Base-by-base conservation (phyloP, 192 early-diverging fungal genomes). In the Kappamyces sp. region DNA sequence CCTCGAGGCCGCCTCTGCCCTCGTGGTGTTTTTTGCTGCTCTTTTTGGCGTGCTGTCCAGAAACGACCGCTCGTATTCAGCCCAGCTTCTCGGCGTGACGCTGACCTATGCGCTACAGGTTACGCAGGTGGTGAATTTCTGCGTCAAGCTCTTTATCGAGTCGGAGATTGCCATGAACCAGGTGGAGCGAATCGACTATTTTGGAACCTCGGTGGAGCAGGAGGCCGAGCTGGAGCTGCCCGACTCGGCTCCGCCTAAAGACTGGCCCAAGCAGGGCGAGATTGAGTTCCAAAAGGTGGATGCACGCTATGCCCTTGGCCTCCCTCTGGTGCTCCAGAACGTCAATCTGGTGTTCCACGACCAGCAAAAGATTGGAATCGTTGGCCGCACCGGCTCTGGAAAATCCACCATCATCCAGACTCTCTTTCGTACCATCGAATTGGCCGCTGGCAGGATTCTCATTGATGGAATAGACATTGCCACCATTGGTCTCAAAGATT, bases 391-490 rank as follows among this genome's bases (percentile, higher is more conserved):
- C 2, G 80, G 80, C 10, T 58, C 64, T 36, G 79, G 79, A 6
- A 82, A 83, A 48, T 63, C 55, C 3, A 59, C 65, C 13, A 62
- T 79, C 31, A 65, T 77, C 51, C 44, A 59, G 4, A 62, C 74
- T 2, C 64, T 79, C 31, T 74, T 79, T 51, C 70, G 77, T 5
- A 67, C 71, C 13, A 58, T 70, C 40, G 76, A 78, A 50, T 61
- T 67, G 1, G 51, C 46, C 12, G 34, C 73, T 10, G 91, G 91
- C 8, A 47, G 49, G 5, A 79, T 93, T 49, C 34, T 62, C 2
- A 79, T 93, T 40, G 91, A 91, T 65, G 86, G 85, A 6, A 61
- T 88, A 41, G 78, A 87, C 32, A 82, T 83, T 3, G 50, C 68
- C 0, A 64, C 72, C 8, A 66, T 90, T 36, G 75, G 83, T 15